Base-by-base conservation (phyloP, 371 early-diverging fungal genomes). In the Nematocida ausubeli region DNA sequence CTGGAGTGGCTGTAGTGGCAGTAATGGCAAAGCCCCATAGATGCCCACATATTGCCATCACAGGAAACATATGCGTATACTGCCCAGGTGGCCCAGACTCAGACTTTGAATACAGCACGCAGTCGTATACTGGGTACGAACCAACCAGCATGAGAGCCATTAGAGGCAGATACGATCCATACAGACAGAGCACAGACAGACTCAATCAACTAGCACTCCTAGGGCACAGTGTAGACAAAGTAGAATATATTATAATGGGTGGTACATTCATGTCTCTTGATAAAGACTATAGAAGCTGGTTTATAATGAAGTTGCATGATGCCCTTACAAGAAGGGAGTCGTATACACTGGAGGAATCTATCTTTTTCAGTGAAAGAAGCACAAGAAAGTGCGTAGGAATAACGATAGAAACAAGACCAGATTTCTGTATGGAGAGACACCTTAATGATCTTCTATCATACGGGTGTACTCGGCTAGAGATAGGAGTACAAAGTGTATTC, bases 21-120 rank as follows among this genome's bases (percentile, higher is more conserved):
- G 98, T 99, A 32, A 99, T 99, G 99, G 96, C 97, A 88, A 99
- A 98, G 86, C 99, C 99, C 40, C 99, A 99, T 85, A 86, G 99
- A 78, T 99, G 99, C 82, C 99, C 99, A 49, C 99, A 99, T 83
- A 97, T 99, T 84, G 97, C 98, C 52, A 91, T 96, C 90, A 98
- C 99, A 1, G 97, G 97, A 75, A 96, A 99, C 84, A 95, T 99
- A 75, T 99, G 99, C 84, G 95, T 86, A 6, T 95, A 98, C 87
- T 97, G 99, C 84, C 98, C 99, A 32, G 99, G 99, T 63, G 99
- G 99, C 0, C 98, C 98, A 12, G 99, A 99, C 85, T 95, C 95
- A 2, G 98, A 98, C 86, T 99, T 99, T 85, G 99, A 99, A 87
- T 99, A 99, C 87, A 95, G 95, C 44, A 98, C 99, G 34, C 99